phyloP scores from a whole-genome alignment of 805 yeast species.

The Yarrowia keelungensis region DNA sequence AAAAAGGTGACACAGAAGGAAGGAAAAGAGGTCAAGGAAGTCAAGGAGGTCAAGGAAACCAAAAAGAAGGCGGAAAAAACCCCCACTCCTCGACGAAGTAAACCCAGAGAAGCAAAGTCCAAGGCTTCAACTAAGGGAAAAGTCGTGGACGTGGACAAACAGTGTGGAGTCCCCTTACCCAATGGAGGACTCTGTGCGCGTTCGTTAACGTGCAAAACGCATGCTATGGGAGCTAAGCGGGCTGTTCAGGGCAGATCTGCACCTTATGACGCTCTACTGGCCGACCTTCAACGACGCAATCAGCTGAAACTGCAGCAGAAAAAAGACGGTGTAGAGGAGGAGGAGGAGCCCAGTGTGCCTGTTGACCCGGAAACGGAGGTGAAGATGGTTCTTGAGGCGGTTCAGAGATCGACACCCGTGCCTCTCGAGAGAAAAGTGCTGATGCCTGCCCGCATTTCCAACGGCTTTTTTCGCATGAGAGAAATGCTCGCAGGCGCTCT shows the following conservation, averaged over 20 bases:
- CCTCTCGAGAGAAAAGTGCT: conserved; percentile 77
- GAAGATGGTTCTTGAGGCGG: conserved; percentile 88
- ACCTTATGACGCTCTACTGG: conserved; percentile 85
- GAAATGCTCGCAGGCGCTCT: conserved; percentile 89
- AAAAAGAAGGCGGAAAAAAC: conserved; percentile 38
- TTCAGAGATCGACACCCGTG: conserved; percentile 74
- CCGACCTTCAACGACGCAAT: conserved; percentile 89
- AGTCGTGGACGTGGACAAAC: conserved; percentile 87
- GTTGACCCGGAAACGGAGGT: conserved; percentile 92
- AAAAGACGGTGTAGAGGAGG: conserved; percentile 49
- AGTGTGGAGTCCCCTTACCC: conserved; percentile 94
- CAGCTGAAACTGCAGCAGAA: conserved; percentile 70
- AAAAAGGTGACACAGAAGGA: neutral
- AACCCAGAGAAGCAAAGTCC: conserved; percentile 30
- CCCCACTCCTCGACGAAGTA: conserved; percentile 6
- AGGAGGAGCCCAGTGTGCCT: conserved; percentile 49
- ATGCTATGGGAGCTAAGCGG: conserved; percentile 97
- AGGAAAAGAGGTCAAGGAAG: too few relatives aligned
- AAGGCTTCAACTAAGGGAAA: conserved; percentile 52
- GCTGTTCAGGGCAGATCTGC: conserved; percentile 94
- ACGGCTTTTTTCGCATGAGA: conserved; percentile 76
- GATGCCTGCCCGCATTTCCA: conserved; percentile 71
- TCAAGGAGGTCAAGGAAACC: conserved; percentile 2
- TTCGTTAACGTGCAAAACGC: conserved; percentile 95
- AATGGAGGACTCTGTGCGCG: conserved; percentile 97